Evolutionary conservation across 2,329 filamentous ascomycete species (phyloP).

Genomic region (Echinosphaeria canescens): DNA sequence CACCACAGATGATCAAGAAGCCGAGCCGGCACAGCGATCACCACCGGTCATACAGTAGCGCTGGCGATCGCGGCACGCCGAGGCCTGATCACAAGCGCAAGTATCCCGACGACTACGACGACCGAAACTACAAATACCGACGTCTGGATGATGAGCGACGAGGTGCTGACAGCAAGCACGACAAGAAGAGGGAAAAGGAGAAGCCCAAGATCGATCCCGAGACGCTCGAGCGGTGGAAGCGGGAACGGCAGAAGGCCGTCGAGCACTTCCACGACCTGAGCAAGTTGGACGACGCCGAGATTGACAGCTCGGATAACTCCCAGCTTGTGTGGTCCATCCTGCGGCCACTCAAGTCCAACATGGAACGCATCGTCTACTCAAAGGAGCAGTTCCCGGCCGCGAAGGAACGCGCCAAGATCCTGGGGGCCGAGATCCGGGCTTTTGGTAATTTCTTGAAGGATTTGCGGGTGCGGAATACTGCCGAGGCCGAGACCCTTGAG

Average conservation of each 20-base stretch:
- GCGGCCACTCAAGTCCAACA: slow-evolving; percentile 13
- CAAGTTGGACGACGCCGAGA: slow-evolving; percentile 12
- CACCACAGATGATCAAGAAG: slow-evolving; percentile 29
- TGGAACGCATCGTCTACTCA: slow-evolving; percentile 14
- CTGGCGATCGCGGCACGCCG: slow-evolving; percentile 26
- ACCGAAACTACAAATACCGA: slow-evolving; percentile 26
- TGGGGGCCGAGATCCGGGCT: slow-evolving; percentile 13
- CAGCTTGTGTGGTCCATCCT: slow-evolving; percentile 16
- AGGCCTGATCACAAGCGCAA: slow-evolving; percentile 38
- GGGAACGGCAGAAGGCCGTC: slow-evolving; percentile 12
- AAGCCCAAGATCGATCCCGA: slow-evolving; percentile 13
- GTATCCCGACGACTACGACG: slow-evolving; percentile 29
- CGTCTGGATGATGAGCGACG: slow-evolving; percentile 24
- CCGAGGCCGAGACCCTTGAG: slow-evolving; percentile 12
- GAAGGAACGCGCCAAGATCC: slow-evolving; percentile 13
- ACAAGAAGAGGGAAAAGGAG: slow-evolving; percentile 17
- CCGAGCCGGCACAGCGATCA: slow-evolving; percentile 22
- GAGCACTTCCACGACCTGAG: slow-evolving; percentile 15
- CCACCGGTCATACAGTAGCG: slow-evolving; percentile 24
- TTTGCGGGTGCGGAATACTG: slow-evolving; percentile 10
- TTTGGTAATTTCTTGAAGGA: slow-evolving; percentile 14
- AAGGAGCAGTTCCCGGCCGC: slow-evolving; percentile 11
- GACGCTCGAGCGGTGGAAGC: slow-evolving; percentile 13
- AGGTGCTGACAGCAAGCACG: slow-evolving; percentile 6
- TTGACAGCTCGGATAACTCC: slow-evolving; percentile 11